Evolutionary conservation across 1,284 basidiomycete species (phyloP), one percentile per base, ranked within the genome.

Genomic region (Rhodotorula sp.): DNA sequence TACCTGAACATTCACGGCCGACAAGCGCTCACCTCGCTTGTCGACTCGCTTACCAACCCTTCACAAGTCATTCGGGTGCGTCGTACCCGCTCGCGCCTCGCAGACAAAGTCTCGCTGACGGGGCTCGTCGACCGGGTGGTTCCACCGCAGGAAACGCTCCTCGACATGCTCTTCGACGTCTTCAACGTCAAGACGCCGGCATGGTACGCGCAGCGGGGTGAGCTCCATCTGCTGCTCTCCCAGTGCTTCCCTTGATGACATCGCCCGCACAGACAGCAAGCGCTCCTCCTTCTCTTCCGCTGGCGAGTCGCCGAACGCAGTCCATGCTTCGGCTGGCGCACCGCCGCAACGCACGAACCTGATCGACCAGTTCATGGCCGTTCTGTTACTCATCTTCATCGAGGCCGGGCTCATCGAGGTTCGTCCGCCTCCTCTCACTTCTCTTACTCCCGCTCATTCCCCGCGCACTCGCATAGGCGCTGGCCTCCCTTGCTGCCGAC

Each of bases 121-220:
- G 15, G 19, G 8, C 15, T 22, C 8, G 8, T 48, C 5, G 32
- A 32, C 4, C 25, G n/a, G n/a, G 13, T 17, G 7, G 10, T 8
- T 19, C 15, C 13, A 21, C 44, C 44, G 44, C 79, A 96, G 93
- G 93, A 96, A 83, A 87, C 94, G 36, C 85, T 98, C 44, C 84
- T 99, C 46, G 92, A 97, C 78, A 90, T 97, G 86, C 91, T 99
- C 78, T 96, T 96, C 80, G 90, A 92, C 74, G 85, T 96, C n/a
- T 85, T 99, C 65, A 91, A 93, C 68, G 94, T 97, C 81, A 91
- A 91, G 80, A 87, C 90, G 3, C 90, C 92, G 2, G 89, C 90
- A 51, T 96, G 93, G 92, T 91, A 91, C 78, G 91, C 78, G 89
- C 95, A 59, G 19, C 29, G 50, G 17, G 41, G 93, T 94, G 78